These are phyloP conservation scores for Exophiala dermatitidis DNA, from an alignment of 2,329 filamentous ascomycete species.

Conservation along the genomic window DNA sequence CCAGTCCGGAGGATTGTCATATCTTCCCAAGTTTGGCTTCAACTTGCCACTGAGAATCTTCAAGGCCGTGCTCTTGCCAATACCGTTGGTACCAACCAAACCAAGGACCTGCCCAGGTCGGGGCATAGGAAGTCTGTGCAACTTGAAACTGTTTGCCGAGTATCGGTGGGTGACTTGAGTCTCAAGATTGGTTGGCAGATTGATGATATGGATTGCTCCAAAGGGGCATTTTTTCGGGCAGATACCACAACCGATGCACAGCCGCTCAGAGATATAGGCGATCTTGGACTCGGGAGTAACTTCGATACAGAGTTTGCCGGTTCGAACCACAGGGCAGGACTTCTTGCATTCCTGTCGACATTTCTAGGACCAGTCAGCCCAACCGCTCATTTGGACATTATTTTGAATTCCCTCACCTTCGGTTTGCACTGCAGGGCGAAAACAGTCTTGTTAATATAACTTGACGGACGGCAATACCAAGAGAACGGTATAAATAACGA, in stretches of 20 bases:
- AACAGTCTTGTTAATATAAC: conserved; percentile 34
- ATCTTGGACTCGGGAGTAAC: conserved; percentile 82
- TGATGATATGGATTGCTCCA: conserved; percentile 99
- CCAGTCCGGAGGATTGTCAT: conserved; percentile 97
- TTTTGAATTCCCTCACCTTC: conserved; percentile 51
- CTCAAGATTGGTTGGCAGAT: conserved; percentile 97
- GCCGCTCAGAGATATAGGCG: conserved; percentile 92
- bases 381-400: neutral
- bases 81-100: conserved; percentile 98
- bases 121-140: conserved; percentile 92
- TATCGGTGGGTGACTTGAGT: conserved; percentile 97
- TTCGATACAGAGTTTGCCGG: conserved; percentile 96
- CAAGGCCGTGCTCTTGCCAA: conserved; percentile 98
- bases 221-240: conserved; percentile 99
- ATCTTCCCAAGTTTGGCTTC: conserved; percentile 93
- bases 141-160: conserved; percentile 99
- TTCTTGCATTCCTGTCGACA: conserved; percentile 99
- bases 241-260: conserved; percentile 98
- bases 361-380: conserved; percentile 57
- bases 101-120: conserved; percentile 91
- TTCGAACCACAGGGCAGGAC: conserved; percentile 92
- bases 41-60: conserved; percentile 98
- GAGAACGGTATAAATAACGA: conserved; percentile 34
- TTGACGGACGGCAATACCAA: conserved; percentile 20
- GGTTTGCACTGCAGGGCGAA: conserved; percentile 64